Base-by-base conservation (phyloP, 2,329 filamentous ascomycete species). In the Chaetomium sp. region DNA sequence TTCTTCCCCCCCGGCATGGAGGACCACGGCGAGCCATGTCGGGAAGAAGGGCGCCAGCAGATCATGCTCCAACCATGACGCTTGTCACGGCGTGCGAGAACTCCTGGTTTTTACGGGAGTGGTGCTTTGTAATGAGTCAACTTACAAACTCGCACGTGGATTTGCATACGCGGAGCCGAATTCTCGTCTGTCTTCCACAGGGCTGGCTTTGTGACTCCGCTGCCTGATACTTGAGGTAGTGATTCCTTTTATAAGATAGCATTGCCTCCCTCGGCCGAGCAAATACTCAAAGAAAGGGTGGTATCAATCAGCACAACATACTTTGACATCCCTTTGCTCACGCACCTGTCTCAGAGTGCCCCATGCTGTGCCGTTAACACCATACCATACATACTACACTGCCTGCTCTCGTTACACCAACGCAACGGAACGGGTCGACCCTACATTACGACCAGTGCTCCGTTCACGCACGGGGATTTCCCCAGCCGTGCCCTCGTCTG, bases 11-110 rank as follows among this genome's bases (percentile, higher is more conserved):
- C 34, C 32, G 49, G 45, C 49, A 38, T 32, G 9, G 43, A 43
- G 9, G 9, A 42, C 27, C 54, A 38, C 50, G 53, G 54, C 51
- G 52, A 47, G 53, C 53, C 56, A 58, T 49, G 56, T 54, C 10
- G 36, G 54, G 57, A 48, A 52, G 51, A 53, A 49, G 50, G 49
- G 50, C 40, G 54, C 40, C 45, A 52, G 49, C 41, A 44, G 45
- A 56, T 52, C 53, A 47, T 32, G 4, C 12, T 14, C 35, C 36
- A 48, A 34, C 34, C 40, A 53, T 56, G 55, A 56, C 55, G 32
- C 55, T 36, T 34, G 38, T 27, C 11, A 43, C n/a, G 9, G 19
- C 6, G 19, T 32, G 14, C 37, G 8, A 38, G 8, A 38, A 38
- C 8, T 8, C 37, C 12, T 12, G 8, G 37, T 9, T 12, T 38